Base-by-base conservation (phyloP, 192 early-diverging fungal genomes). In the Nowakowskiella sp. region DNA sequence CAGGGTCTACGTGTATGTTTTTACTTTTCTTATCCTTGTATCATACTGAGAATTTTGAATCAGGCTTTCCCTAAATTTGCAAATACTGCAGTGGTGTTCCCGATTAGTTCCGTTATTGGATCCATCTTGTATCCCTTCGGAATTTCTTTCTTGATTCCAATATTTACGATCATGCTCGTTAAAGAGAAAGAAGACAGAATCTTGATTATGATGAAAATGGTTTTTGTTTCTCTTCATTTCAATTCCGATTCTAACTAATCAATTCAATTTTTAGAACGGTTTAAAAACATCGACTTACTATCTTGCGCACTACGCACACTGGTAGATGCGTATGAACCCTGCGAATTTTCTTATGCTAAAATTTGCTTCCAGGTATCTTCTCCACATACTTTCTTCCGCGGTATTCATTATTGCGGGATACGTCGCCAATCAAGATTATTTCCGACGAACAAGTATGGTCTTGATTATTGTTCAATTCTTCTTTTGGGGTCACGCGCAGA, bases 121-220 rank as follows among this genome's bases (percentile, higher is more conserved):
- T 46, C 74, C 22, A 74, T 83, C 25, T 42, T 87, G 43, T 87
- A 77, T 60, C 85, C 85, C 6, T 87, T 85, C 49, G 85, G 81
- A 2, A 66, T 87, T 4, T 73, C 70, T 1, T 78, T 78, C 60
- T 25, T 78, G 53, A 46, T 78, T 0, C 74, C 73, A 5, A 78
- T 78, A 19, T 78, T 78, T 30, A 76, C 78, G 0, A 74, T 78
- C 29, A 71, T 60, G 32, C 39, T 78, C 13, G 77, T 79, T 25
- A 76, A 75, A 26, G 76, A 78, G 51, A 78, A 78, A 54, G 76
- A 78, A 22, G 76, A 77, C 7, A 51, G 72, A 16, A 68, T 76
- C 44, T 50, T 75, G 1, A 73, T 79, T 9, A 78, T 78, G 76
- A 78, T 78, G 76, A 61, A 61, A 45, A 78, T 78, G 76, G n/a